Evolutionary conservation across 2,329 filamentous ascomycete species (phyloP).

Genomic region (Stagonosporopsis tanaceti): DNA sequence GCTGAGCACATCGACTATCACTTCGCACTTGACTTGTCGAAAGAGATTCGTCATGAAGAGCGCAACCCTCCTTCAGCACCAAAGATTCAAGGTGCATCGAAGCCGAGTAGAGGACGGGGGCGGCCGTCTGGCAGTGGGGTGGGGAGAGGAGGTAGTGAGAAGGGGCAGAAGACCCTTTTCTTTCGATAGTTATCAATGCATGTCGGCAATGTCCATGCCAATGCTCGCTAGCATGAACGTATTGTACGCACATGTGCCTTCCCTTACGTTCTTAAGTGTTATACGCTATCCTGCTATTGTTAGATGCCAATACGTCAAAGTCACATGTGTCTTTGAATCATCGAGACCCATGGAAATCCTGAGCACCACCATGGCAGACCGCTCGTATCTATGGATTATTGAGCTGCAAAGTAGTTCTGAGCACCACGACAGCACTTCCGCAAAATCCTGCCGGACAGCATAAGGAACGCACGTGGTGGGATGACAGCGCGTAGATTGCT

Average conservation of each 20-base stretch:
- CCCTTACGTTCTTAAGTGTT: no score
- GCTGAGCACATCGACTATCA: slow-evolving; percentile 93
- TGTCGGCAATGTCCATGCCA: background rate
- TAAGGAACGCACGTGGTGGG: background rate
- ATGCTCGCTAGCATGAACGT: no score
- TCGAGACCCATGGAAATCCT: no score
- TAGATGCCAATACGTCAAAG: no score
- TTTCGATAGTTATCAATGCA: slow-evolving; percentile 44
- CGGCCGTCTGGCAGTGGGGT: slow-evolving; percentile 44
- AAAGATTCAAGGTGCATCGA: slow-evolving; percentile 24
- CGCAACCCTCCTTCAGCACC: slow-evolving; percentile 23
- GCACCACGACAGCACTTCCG: background rate
- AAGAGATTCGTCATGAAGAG: slow-evolving; percentile 56
- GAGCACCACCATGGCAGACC: no score
- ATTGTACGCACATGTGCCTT: no score
- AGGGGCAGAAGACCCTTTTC: slow-evolving; percentile 55
- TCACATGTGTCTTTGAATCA: no score
- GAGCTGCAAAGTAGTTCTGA: no score
- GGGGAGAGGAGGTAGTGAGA: slow-evolving; percentile 38
- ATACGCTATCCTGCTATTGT: no score
- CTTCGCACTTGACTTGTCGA: slow-evolving; percentile 85
- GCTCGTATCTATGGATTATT: no score
- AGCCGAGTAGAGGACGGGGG: slow-evolving; percentile 44
- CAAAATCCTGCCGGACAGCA: background rate
- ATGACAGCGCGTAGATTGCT: background rate